Conservation (phyloP, 139 green algal genomes). For the Medakamo hakoo region DNA sequence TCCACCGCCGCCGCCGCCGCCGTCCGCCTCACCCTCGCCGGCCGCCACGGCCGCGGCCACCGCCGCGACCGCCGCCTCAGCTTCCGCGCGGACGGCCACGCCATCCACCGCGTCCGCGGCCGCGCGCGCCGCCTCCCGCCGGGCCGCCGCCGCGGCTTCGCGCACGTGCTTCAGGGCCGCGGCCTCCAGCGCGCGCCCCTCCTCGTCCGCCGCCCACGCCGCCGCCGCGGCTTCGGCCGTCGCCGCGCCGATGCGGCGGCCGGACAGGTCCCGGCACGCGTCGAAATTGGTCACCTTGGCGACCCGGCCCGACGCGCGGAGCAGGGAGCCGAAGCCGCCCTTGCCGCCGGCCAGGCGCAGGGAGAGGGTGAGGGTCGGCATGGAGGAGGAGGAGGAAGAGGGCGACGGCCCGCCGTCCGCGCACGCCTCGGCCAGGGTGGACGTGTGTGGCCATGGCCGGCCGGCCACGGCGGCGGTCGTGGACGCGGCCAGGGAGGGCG, state of each 20-base stretch:
- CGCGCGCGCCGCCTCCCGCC: no score
- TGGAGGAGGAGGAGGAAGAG: neutral
- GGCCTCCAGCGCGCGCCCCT: slow-evolving; percentile 58
- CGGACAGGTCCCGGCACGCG: slow-evolving; percentile 65
- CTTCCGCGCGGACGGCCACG: neutral
- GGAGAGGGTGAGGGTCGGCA: neutral
- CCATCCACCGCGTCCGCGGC: neutral
- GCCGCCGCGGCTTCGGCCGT: neutral
- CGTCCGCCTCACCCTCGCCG: no score
- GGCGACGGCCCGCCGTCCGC: no score
- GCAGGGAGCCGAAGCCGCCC: slow-evolving; percentile 75
- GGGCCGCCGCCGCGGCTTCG: no score
- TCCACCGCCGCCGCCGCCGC: no score
- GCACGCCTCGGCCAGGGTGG: no score
- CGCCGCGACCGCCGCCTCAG: neutral
- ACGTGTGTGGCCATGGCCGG: neutral
- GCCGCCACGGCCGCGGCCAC: neutral
- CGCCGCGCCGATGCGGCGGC: slow-evolving; percentile 12
- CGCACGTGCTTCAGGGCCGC: slow-evolving; percentile 41
- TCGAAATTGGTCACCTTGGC: slow-evolving; percentile 70
- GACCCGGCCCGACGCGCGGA: slow-evolving; percentile 51
- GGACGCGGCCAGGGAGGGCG: no score
- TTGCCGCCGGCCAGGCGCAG: slow-evolving; percentile 10
- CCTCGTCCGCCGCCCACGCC: slow-evolving; percentile 43
- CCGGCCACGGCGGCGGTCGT: neutral